A percentile compares a stretch with the other conserved stretches of the same genome.
Evolutionary conservation across 192 early-diverging fungal genomes (phyloP).

Genomic region (Mortierella claussenii): DNA sequence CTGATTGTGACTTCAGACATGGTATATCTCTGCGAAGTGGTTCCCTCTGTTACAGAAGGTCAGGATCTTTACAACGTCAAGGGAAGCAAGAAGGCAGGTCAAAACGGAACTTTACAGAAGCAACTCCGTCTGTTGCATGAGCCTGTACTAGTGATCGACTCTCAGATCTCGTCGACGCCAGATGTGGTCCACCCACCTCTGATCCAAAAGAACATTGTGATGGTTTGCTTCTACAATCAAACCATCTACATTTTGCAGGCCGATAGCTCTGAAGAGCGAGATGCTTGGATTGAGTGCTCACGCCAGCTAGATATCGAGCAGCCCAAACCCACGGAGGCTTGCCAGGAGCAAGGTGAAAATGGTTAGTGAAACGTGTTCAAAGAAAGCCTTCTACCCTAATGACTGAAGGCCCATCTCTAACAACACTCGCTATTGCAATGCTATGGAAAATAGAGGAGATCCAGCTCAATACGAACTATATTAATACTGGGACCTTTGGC

Average conservation of each 20-base stretch:
- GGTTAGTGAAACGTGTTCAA: slow-evolving; percentile 1
- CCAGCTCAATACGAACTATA: background rate
- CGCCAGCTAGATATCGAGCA: slow-evolving; percentile 29
- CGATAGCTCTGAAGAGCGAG: slow-evolving; percentile 15
- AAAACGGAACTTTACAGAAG: background rate
- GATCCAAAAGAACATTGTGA: slow-evolving; percentile 36
- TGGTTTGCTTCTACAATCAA: slow-evolving; percentile 48
- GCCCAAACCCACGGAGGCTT: slow-evolving; percentile 37
- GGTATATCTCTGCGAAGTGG: slow-evolving; percentile 36
- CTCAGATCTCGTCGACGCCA: slow-evolving; percentile 42
- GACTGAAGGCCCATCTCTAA: background rate
- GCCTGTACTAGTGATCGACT: slow-evolving; percentile 31
- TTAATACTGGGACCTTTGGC: background rate
- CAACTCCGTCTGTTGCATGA: slow-evolving; percentile 23
- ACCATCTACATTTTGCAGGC: slow-evolving; percentile 43
- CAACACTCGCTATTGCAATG: too few relatives aligned
- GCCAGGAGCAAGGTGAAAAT: slow-evolving; percentile 36
- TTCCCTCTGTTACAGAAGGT: background rate
- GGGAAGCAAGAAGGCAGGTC: slow-evolving; percentile 6
- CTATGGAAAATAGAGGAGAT: too few relatives aligned
- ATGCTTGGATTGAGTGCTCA: slow-evolving; percentile 33
- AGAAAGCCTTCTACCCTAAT: too few relatives aligned
- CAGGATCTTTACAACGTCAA: background rate
- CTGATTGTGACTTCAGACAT: slow-evolving; percentile 27
- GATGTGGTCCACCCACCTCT: slow-evolving; percentile 25